A percentile compares a stretch with the other conserved stretches of the same genome.
phyloP scores from a whole-genome alignment of 1,139 yeast genomes.

The Taiozyma onychis region DNA sequence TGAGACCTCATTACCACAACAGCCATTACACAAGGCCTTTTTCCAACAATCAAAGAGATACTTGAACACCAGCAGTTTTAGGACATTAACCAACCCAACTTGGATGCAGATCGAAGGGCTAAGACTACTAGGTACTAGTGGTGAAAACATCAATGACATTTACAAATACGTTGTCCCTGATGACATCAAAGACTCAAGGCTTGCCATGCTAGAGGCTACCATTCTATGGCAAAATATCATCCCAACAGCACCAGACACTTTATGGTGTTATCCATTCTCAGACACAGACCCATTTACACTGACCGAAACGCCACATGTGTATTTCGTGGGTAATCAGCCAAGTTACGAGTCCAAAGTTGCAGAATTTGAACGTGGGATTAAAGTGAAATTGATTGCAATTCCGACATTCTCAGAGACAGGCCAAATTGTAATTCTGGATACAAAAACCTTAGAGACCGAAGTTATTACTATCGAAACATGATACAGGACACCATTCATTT shows the following conservation, averaged over 20 bases:
- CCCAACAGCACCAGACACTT: slow-evolving; percentile 96
- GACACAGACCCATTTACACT: slow-evolving; percentile 78
- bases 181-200: slow-evolving; percentile 31
- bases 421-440: slow-evolving; percentile 61
- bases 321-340: slow-evolving; percentile 81
- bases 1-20: slow-evolving; percentile 83
- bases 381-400: slow-evolving; percentile 53
- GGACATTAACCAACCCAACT: slow-evolving; percentile 67
- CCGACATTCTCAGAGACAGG: slow-evolving; percentile 70
- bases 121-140: slow-evolving; percentile 67
- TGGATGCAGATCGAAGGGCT: slow-evolving; percentile 56
- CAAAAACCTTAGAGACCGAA: slow-evolving; percentile 49
- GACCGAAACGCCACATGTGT: slow-evolving; percentile 73
- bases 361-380: slow-evolving; percentile 23
- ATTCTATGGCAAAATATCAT: slow-evolving; percentile 81
- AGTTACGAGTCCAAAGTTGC: slow-evolving; percentile 39
- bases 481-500: background rate
- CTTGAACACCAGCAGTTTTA: slow-evolving; percentile 36
- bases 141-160: slow-evolving; percentile 81
- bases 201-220: slow-evolving; percentile 61
- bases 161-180: slow-evolving; percentile 52
- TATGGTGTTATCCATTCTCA: slow-evolving; percentile 84
- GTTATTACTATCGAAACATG: slow-evolving; percentile 30
- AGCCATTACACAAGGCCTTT: slow-evolving; percentile 73
- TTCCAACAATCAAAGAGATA: slow-evolving; percentile 45